A percentile compares a stretch with the other conserved stretches of the same genome.
Conservation (phyloP, 1,139 yeast species). For the Maudiozyma humilis region DNA sequence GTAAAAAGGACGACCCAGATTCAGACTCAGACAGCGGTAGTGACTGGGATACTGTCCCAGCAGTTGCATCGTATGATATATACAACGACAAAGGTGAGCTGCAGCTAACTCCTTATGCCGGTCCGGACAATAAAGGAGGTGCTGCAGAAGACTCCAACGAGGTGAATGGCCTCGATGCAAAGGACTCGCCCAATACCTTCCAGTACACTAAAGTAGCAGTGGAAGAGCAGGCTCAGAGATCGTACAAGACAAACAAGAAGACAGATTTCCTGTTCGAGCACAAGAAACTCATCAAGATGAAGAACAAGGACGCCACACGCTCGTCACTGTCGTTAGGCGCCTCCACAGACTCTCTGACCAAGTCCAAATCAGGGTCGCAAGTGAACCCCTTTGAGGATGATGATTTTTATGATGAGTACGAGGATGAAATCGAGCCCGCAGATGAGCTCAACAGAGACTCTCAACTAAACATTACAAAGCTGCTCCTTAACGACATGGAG, state of each 20-base stretch:
- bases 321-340: not conserved
- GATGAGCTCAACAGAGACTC: constrained; percentile 43
- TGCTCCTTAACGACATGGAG: constrained; percentile 74
- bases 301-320: constrained; percentile 11
- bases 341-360: not conserved
- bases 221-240: constrained; percentile 77
- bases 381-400: constrained; percentile 17
- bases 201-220: constrained; percentile 90
- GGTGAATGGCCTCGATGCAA: constrained; percentile 9
- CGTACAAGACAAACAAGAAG: constrained; percentile 62
- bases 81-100: constrained; percentile 52
- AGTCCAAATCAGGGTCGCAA: not conserved
- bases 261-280: constrained; percentile 60
- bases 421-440: constrained; percentile 35
- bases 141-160: constrained; percentile 7
- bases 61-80: constrained; percentile 49
- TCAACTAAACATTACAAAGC: constrained; percentile 72
- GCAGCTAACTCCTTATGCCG: constrained; percentile 18
- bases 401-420: constrained; percentile 32
- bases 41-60: constrained; percentile 53
- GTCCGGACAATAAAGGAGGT: constrained; percentile 3
- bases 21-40: constrained; percentile 14
- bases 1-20: not conserved
- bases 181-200: constrained; percentile 30
- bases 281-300: constrained; percentile 9